Conservation (phyloP, 2,329 filamentous ascomycete species). For the Bertia moriformis region DNA sequence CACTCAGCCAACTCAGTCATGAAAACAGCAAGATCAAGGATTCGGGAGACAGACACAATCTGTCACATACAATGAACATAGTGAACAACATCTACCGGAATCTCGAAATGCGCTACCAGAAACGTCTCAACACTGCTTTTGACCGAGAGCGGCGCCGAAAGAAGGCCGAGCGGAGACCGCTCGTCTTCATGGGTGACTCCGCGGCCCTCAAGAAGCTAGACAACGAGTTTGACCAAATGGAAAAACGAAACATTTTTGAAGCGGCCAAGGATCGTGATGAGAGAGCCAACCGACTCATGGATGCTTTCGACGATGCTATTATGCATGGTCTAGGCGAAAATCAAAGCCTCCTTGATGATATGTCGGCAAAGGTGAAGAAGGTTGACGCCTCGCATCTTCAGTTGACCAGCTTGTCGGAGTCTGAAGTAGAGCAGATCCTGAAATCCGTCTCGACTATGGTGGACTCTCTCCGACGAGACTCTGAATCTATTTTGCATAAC, state of each 20-base stretch:
- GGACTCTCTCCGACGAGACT: constrained; percentile 22
- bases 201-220: constrained; percentile 29
- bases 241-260: constrained; percentile 30
- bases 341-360: constrained; percentile 30
- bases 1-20: constrained; percentile 21
- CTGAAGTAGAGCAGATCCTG: constrained; percentile 15
- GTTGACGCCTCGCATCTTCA: constrained; percentile 13
- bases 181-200: constrained; percentile 33
- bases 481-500: constrained; percentile 25
- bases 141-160: constrained; percentile 34
- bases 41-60: constrained; percentile 4
- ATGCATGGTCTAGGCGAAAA: constrained; percentile 32
- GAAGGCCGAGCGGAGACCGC: constrained; percentile 32
- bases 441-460: constrained; percentile 19
- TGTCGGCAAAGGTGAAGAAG: constrained; percentile 23
- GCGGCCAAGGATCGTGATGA: constrained; percentile 30
- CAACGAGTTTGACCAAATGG: constrained; percentile 26
- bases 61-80: constrained; percentile 25
- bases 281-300: constrained; percentile 30
- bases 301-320: constrained; percentile 31
- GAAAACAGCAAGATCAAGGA: constrained; percentile 18
- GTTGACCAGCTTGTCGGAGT: constrained; percentile 9
- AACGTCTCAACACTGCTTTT: constrained; percentile 27
- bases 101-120: constrained; percentile 31
- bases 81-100: constrained; percentile 27